These are phyloP conservation scores for Alternaria solani DNA, from an alignment of 2,329 filamentous ascomycete genomes.

Conservation along the genomic window DNA sequence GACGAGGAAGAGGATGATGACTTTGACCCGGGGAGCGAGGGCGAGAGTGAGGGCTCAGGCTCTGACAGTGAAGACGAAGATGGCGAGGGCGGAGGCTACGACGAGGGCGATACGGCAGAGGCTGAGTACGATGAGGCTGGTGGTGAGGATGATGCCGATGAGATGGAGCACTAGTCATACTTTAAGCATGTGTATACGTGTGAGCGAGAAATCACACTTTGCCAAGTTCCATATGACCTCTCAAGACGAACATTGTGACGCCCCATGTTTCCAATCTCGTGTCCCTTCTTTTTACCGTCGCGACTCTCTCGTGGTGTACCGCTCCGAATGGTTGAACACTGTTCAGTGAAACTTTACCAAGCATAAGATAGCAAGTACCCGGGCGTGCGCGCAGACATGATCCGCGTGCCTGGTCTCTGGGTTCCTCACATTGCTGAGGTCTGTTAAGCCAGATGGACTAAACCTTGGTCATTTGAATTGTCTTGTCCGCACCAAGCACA, in stretches of 20 bases:
- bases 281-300: neutral
- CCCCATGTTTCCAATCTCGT: neutral
- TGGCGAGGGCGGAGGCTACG: conserved; percentile 39
- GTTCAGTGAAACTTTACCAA: neutral
- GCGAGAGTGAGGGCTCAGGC: conserved; percentile 52
- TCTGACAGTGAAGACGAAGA: conserved; percentile 47
- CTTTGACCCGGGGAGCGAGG: conserved; percentile 53
- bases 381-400: neutral
- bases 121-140: conserved; percentile 26
- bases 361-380: neutral
- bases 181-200: neutral
- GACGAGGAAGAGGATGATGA: conserved; percentile 54
- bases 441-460: too few species aligned
- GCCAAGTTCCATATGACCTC: neutral
- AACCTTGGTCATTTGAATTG: too few species aligned
- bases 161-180: conserved; percentile 35
- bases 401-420: neutral
- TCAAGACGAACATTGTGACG: neutral
- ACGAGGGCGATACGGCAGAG: conserved; percentile 38
- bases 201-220: neutral
- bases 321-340: neutral
- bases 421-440: neutral
- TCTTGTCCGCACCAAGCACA: too few species aligned
- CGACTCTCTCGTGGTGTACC: neutral
- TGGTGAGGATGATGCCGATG: conserved; percentile 30